Conservation (phyloP, 495 filamentous ascomycete genomes). For the Aspergillus conjunctus region DNA sequence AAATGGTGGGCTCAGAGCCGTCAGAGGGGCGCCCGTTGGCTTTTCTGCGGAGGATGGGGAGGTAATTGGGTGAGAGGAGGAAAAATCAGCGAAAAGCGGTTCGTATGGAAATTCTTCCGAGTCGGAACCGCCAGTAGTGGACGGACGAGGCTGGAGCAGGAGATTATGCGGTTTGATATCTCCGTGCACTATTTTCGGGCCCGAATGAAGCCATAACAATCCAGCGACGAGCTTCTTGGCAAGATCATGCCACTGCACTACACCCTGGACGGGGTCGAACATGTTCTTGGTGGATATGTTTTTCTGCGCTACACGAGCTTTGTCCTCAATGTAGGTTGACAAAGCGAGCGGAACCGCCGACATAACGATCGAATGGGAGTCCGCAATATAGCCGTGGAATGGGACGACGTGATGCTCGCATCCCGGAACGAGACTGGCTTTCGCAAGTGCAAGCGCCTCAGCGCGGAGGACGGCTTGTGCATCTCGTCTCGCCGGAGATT, state of each 20-base stretch:
- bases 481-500: conserved; percentile 52
- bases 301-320: conserved; percentile 34
- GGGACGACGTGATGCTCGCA: conserved; percentile 49
- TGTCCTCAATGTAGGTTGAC: conserved; percentile 50
- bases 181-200: conserved; percentile 51
- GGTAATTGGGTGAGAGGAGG: conserved; percentile 49
- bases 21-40: conserved; percentile 33
- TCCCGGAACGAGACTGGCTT: conserved; percentile 41
- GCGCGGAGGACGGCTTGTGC: conserved; percentile 50
- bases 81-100: conserved; percentile 61
- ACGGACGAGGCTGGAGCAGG: conserved; percentile 38
- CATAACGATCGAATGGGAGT: conserved; percentile 55
- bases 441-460: conserved; percentile 57
- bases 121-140: conserved; percentile 15
- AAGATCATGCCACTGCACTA: conserved; percentile 43
- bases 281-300: conserved; percentile 48
- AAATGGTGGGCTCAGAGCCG: conserved; percentile 60
- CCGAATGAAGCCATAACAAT: conserved; percentile 53
- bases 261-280: conserved; percentile 53
- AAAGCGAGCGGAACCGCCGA: conserved; percentile 53
- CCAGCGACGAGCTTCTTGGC: conserved; percentile 52
- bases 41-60: conserved; percentile 21
- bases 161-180: conserved; percentile 62
- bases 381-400: conserved; percentile 57
- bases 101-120: conserved; percentile 36